Conservation (phyloP, 345 rosid genomes). For the Nephelium lappaceum region DNA sequence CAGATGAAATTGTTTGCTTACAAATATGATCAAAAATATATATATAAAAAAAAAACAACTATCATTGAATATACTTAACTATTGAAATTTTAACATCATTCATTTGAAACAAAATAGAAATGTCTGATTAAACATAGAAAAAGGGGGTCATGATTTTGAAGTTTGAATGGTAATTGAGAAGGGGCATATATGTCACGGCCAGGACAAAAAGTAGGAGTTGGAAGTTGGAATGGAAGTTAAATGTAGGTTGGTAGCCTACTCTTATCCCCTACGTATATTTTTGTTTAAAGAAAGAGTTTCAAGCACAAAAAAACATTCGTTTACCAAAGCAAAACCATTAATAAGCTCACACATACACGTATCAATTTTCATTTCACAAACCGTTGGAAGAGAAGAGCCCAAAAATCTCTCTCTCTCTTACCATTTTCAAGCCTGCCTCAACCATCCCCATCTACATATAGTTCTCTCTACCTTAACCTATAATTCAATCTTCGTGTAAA, state of each 20-base stretch:
- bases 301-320: constrained; percentile 2
- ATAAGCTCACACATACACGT: not conserved
- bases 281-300: not conserved
- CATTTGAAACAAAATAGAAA: too few species aligned
- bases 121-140: too few species aligned
- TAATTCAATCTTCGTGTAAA: not conserved
- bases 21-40: too few species aligned
- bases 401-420: not conserved
- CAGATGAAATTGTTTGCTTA: too few species aligned
- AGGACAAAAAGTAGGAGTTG: not conserved
- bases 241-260: constrained; percentile 51
- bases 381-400: not conserved
- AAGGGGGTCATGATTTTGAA: not conserved
- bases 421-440: constrained; percentile 42
- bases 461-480: not conserved
- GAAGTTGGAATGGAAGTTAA: constrained; percentile 36
- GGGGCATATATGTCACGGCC: not conserved
- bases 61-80: too few species aligned
- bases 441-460: constrained; percentile 27
- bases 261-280: constrained; percentile 20
- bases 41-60: too few species aligned
- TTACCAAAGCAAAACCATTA: constrained; percentile 19
- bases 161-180: not conserved
- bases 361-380: not conserved
- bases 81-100: too few species aligned